Percentiles rank a stretch among this genome's conserved stretches.
Conservation (phyloP, 108 stramenopile genomes). For the Cyclotella choctawhatcheeana region DNA sequence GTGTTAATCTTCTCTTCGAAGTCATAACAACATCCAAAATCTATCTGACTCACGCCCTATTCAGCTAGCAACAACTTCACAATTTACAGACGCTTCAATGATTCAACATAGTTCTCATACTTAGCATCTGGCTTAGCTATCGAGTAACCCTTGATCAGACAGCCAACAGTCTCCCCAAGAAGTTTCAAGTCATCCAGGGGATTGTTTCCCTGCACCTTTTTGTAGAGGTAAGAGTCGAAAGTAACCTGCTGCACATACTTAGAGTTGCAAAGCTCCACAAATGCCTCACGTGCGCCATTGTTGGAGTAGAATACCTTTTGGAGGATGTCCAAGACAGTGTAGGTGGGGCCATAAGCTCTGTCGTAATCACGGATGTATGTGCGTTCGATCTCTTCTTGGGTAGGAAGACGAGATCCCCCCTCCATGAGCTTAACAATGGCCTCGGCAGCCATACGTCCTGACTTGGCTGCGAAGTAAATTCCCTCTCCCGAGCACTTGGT, state of each 20-base stretch:
- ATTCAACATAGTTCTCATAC: slow-evolving; percentile 96
- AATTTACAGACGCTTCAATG: slow-evolving; percentile 92
- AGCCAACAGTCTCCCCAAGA: slow-evolving; percentile 94
- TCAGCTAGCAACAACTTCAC: not conserved
- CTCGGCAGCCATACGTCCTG: slow-evolving; percentile 97
- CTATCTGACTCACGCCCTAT: not conserved
- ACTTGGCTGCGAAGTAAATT: slow-evolving; percentile 98
- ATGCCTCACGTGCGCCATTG: slow-evolving; percentile 98
- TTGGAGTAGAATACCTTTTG: slow-evolving; percentile 98
- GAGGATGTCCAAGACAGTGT: slow-evolving; percentile 95
- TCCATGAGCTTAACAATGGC: slow-evolving; percentile 91
- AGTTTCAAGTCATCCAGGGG: slow-evolving; percentile 97
- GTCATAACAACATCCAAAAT: slow-evolving; percentile 8
- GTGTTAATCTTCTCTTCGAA: slow-evolving; percentile 12
- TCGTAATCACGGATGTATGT: slow-evolving; percentile 97
- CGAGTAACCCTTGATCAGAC: slow-evolving; percentile 94
- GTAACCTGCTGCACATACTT: slow-evolving; percentile 99
- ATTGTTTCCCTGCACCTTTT: slow-evolving; percentile 97
- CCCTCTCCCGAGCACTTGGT: slow-evolving; percentile 99
- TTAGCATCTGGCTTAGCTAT: slow-evolving; percentile 94
- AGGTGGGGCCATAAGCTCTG: slow-evolving; percentile 93
- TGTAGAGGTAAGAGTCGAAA: slow-evolving; percentile 99
- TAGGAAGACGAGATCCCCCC: slow-evolving; percentile 88
- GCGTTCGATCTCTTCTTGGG: slow-evolving; percentile 90
- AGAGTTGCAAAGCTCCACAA: slow-evolving; percentile 96